Base-by-base conservation (phyloP, 495 filamentous ascomycete species). In the Endocarpon pusillum region DNA sequence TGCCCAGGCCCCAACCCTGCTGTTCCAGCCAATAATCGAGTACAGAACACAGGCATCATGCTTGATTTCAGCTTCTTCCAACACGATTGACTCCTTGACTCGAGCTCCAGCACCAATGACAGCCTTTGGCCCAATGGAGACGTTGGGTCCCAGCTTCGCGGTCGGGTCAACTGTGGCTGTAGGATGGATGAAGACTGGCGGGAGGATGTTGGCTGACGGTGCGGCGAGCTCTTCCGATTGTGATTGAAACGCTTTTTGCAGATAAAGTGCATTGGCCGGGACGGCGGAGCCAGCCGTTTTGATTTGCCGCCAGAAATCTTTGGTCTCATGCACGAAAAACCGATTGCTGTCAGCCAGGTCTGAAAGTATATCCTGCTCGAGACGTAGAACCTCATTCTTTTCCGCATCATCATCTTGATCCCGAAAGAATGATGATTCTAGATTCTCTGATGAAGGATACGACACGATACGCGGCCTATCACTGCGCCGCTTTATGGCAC, bases 251-350 rank as follows among this genome's bases (percentile, higher is more conserved):
- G 89, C 91, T 62, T 96, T 87, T 52, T 86, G 82, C 25, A 99
- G 73, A 60, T 99, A 99, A 2, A 99, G 73, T 1, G 89, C 91
- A 51, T 99, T 96, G 38, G 89, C 89, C 7, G 89, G 91, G 36
- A 99, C 84, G 32, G 89, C 89, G 15, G 89, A 96, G 25, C 91
- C 91, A 32, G 89, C 89, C 3, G 91, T 93, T 71, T 99, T 99
- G 69, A 99, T 96, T 66, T 99, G 89, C 36, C 89, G 86, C 89
- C 89, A 99, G 61, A 99, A 99, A 50, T 94, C 89, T 61, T 93
- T 92, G 28, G 89, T 96, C 59, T 99, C 89, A 55, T 93, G 78
- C 14, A 96, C 91, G 56, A 81, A 99, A 67, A 99, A 99, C 50
- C 89, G 84, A 53, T 91, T 86, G 70, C 74, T 92, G 60, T 99